These are phyloP conservation scores for Cytospora paraplurivora DNA, from an alignment of 2,329 filamentous ascomycete species.

Conservation along the genomic window DNA sequence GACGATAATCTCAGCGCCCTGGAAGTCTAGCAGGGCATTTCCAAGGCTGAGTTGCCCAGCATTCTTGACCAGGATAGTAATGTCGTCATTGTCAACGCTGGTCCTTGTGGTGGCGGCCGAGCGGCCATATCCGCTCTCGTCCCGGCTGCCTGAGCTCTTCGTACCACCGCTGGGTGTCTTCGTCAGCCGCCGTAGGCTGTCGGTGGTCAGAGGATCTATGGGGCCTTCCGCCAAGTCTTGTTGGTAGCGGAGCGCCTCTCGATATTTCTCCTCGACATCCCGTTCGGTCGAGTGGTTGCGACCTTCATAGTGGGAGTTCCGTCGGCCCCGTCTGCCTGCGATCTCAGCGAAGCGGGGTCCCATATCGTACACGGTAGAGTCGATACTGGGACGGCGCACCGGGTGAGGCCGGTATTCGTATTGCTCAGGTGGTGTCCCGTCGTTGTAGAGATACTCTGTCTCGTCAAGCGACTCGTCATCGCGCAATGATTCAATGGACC, in stretches of 20 bases:
- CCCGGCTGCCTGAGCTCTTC: conserved; percentile 60
- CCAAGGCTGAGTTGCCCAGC: conserved; percentile 58
- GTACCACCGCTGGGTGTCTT: conserved; percentile 58
- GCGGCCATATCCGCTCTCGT: conserved; percentile 64
- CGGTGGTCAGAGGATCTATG: conserved; percentile 55
- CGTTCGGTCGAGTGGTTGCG: conserved; percentile 30
- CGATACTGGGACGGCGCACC: conserved; percentile 39
- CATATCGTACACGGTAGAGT: conserved; percentile 42
- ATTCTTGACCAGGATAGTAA: conserved; percentile 63
- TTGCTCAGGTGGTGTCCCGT: conserved; percentile 40
- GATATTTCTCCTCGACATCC: conserved; percentile 45
- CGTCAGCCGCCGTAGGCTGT: conserved; percentile 54
- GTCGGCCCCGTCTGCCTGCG: conserved; percentile 40
- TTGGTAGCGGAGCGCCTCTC: conserved; percentile 53
- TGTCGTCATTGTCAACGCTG: conserved; percentile 55
- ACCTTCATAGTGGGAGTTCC: conserved; percentile 45
- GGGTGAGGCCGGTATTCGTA: conserved; percentile 37
- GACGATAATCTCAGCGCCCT: conserved; percentile 61
- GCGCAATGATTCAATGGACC: conserved; percentile 21
- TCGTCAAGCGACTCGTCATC: conserved; percentile 43
- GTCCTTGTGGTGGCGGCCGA: conserved; percentile 62
- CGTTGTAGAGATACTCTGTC: conserved; percentile 43
- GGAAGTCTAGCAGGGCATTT: conserved; percentile 60
- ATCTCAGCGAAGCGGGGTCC: conserved; percentile 45
- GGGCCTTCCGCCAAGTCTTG: conserved; percentile 52